Evolutionary conservation across 768 basidiomycete species (phyloP).

Genomic region (Hericium rajendrae): DNA sequence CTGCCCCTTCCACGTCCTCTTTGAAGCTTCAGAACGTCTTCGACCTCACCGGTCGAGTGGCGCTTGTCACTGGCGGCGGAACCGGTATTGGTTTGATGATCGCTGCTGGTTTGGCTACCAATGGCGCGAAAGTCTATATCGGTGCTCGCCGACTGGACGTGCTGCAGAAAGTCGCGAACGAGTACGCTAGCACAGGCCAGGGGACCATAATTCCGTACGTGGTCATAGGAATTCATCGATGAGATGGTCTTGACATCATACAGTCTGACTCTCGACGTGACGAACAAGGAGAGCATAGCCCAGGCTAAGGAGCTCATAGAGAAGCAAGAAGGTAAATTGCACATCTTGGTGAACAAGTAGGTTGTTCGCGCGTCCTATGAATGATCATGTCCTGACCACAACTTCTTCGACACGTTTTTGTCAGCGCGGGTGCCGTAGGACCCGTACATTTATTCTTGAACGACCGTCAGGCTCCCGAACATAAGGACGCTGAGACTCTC

Average conservation of each 20-base stretch:
- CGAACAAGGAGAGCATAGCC: constrained; percentile 56
- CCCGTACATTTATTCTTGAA: constrained; percentile 52
- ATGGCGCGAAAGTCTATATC: constrained; percentile 77
- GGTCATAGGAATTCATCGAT: no score
- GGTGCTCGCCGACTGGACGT: constrained; percentile 60
- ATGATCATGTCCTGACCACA: neutral
- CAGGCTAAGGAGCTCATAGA: constrained; percentile 43
- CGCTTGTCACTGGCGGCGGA: constrained; percentile 17
- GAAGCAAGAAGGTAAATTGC: constrained; percentile 56
- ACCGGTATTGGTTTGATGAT: constrained; percentile 51
- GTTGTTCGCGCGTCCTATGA: constrained; percentile 11
- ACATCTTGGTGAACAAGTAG: constrained; percentile 79
- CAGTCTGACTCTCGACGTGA: constrained; percentile 65
- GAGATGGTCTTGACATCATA: no score
- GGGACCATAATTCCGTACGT: constrained; percentile 54
- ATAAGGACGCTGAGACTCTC: constrained; percentile 53
- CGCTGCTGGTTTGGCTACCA: constrained; percentile 60
- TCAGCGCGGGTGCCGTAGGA: constrained; percentile 68
- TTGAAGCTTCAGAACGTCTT: constrained; percentile 6
- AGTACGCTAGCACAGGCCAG: constrained; percentile 32
- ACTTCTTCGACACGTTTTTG: neutral
- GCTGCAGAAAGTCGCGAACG: constrained; percentile 40
- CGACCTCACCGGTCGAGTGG: constrained; percentile 13
- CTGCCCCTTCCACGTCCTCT: neutral
- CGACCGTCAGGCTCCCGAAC: constrained; percentile 44